These are phyloP conservation scores for Biscogniauxia sp. DNA, from an alignment of 2,329 filamentous ascomycete species.

Conservation along the genomic window DNA sequence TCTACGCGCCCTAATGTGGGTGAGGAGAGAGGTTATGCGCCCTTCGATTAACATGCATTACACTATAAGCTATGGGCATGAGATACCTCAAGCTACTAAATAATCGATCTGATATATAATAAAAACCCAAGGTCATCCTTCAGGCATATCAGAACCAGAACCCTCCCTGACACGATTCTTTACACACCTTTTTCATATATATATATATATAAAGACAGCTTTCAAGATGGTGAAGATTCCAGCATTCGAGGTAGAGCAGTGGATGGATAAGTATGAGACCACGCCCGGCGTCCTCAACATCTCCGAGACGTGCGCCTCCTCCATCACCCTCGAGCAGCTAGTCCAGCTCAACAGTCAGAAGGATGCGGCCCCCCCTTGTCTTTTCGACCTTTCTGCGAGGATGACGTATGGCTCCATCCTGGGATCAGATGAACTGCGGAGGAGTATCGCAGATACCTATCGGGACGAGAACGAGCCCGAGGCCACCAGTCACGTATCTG, in stretches of 20 bases:
- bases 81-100: too few relatives aligned
- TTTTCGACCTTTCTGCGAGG: constrained; percentile 52
- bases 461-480: constrained; percentile 44
- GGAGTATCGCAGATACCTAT: constrained; percentile 64
- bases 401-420: constrained; percentile 74
- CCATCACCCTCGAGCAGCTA: constrained; percentile 69
- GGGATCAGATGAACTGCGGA: constrained; percentile 62
- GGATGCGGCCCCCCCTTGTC: constrained; percentile 32
- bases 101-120: too few relatives aligned
- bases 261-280: constrained; percentile 62
- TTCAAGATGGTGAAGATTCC: constrained; percentile 55
- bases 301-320: constrained; percentile 76
- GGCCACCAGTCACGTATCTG: constrained; percentile 14
- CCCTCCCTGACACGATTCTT: too few relatives aligned
- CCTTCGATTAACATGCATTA: too few relatives aligned
- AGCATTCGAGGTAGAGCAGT: constrained; percentile 69
- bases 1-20: too few relatives aligned
- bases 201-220: not conserved
- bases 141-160: too few relatives aligned
- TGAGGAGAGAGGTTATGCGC: too few relatives aligned
- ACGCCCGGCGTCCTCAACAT: constrained; percentile 64
- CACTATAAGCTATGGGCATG: too few relatives aligned
- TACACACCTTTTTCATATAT: too few relatives aligned
- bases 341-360: constrained; percentile 56
- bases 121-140: too few relatives aligned